phyloP scores from a whole-genome alignment of 2,329 filamentous ascomycete genomes.

The Alternaria hordeiaustralica region DNA sequence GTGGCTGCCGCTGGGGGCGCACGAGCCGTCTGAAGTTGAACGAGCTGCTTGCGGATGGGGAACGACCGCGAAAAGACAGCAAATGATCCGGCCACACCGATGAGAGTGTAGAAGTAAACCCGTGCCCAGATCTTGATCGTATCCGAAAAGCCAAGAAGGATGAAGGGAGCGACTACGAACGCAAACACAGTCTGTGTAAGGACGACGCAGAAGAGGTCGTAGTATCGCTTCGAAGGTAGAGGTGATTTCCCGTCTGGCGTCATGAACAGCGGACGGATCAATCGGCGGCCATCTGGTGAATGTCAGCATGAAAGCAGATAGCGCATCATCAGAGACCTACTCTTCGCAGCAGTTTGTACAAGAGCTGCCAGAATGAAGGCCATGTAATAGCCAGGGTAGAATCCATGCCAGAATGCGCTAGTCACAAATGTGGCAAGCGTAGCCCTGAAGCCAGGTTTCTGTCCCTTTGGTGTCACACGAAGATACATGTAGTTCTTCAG shows the following conservation, averaged over 20 bases:
- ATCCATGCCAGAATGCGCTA: conserved; percentile 97
- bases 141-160: conserved; percentile 75
- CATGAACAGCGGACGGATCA: conserved; percentile 91
- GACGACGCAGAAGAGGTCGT: conserved; percentile 79
- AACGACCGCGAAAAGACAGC: conserved; percentile 81
- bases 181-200: conserved; percentile 82
- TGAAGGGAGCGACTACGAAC: conserved; percentile 84
- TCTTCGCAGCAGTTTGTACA: conserved; percentile 91
- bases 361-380: conserved; percentile 89
- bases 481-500: conserved; percentile 95
- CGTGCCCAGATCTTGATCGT: conserved; percentile 80
- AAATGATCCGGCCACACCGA: conserved; percentile 70
- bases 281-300: conserved; percentile 78
- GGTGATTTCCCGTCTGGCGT: conserved; percentile 69
- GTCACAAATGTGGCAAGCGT: conserved; percentile 93
- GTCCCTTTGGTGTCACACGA: conserved; percentile 90
- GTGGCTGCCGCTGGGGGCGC: conserved; percentile 21
- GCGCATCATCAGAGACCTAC: conserved; percentile 61
- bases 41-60: conserved; percentile 60
- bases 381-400: conserved; percentile 95
- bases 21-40: conserved; percentile 40
- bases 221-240: conserved; percentile 76
- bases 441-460: conserved; percentile 94
- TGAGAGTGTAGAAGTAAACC: conserved; percentile 85
- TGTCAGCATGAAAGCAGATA: neutral